These are phyloP conservation scores for Acanthamoeba culbertsoni DNA, from an alignment of 208 protist species.

Conservation along the genomic window DNA sequence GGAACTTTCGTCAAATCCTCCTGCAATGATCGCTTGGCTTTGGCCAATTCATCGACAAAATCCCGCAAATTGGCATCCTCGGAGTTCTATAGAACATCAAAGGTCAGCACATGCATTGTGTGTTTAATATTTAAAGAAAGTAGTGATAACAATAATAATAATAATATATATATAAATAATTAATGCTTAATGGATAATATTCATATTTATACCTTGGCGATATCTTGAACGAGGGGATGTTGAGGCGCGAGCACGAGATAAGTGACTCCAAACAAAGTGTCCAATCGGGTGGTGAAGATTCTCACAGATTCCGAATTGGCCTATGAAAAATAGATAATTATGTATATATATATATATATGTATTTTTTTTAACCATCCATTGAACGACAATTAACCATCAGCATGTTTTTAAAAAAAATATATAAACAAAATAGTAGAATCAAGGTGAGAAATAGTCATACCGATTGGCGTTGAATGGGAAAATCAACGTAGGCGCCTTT, in stretches of 20 bases:
- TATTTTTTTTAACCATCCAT: too few species aligned
- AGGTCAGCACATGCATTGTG: not conserved
- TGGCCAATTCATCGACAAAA: not conserved
- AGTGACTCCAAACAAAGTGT: constrained; percentile 36
- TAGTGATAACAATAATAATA: too few species aligned
- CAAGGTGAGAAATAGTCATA: not conserved
- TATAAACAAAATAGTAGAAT: not conserved
- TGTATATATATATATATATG: too few species aligned
- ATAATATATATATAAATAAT: too few species aligned
- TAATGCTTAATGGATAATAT: too few species aligned
- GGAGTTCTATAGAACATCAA: not conserved
- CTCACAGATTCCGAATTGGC: not conserved
- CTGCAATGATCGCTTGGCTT: not conserved
- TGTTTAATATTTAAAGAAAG: not conserved
- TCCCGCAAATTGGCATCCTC: not conserved
- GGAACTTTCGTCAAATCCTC: not conserved
- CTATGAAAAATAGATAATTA: too few species aligned
- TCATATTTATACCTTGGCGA: not conserved
- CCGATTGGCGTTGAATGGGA: not conserved
- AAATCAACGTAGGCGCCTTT: constrained; percentile 77
- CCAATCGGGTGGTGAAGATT: constrained; percentile 36
- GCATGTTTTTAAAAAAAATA: not conserved
- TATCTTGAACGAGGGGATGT: not conserved
- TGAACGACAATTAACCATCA: not conserved
- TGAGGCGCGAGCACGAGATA: constrained; percentile 26